phyloP scores from a whole-genome alignment of 2,329 filamentous ascomycete genomes.

The Lachnellula arida region DNA sequence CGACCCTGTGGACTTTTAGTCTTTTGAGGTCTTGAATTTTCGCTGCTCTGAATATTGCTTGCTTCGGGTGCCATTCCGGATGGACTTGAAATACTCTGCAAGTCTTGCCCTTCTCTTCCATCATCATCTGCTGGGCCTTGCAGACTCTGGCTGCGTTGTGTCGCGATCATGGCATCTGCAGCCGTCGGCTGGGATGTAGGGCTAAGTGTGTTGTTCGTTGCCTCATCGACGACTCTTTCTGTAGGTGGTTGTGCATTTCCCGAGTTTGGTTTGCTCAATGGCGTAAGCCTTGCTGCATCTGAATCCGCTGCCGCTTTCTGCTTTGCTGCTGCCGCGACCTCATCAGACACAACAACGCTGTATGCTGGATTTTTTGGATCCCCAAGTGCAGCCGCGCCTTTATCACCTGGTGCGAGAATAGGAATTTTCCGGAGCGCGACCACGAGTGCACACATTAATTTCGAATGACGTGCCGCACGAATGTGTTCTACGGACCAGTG shows the following conservation, averaged over 20 bases:
- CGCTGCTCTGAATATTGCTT: not conserved
- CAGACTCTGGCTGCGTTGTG: not conserved
- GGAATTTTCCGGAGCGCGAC: conserved; percentile 77
- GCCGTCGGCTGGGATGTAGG: not conserved
- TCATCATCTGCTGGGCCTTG: conserved; percentile 7
- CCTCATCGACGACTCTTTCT: not conserved
- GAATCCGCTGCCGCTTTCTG: conserved; percentile 40
- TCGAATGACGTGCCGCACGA: conserved; percentile 72
- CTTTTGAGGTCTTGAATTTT: not conserved
- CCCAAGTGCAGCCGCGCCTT: conserved; percentile 38
- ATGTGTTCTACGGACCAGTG: conserved; percentile 82
- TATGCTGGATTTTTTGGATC: conserved; percentile 71
- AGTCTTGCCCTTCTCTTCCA: not conserved
- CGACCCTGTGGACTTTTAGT: conserved; percentile 2
- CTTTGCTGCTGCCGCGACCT: conserved; percentile 46
- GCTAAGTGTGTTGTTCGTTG: not conserved
- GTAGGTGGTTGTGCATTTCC: not conserved
- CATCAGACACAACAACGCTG: conserved; percentile 67
- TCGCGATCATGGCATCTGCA: conserved; percentile 1
- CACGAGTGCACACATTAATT: conserved; percentile 89
- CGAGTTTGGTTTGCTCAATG: not conserved
- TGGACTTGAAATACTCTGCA: not conserved
- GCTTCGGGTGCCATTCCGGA: not conserved
- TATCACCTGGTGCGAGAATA: conserved; percentile 74
- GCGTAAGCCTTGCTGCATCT: conserved; percentile 34